These are phyloP conservation scores for Penicillium odoratum DNA, from an alignment of 495 filamentous ascomycete species.

Conservation along the genomic window DNA sequence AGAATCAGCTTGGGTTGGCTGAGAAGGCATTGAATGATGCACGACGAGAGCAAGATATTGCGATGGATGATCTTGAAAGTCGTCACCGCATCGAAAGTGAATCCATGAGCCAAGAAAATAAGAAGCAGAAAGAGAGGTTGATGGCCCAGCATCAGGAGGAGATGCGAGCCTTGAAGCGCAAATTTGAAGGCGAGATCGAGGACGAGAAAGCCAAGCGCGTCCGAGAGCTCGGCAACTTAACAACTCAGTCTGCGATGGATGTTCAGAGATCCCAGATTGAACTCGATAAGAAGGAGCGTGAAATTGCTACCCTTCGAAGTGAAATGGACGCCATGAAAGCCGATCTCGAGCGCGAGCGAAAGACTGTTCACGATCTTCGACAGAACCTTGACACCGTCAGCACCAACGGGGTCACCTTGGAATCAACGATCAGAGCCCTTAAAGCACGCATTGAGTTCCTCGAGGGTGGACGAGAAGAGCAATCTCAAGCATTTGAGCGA, in stretches of 20 bases:
- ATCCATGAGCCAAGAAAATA: conserved; percentile 36
- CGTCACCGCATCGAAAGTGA: conserved; percentile 52
- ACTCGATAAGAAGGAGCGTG: conserved; percentile 60
- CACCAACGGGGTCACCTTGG: conserved; percentile 63
- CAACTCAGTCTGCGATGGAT: conserved; percentile 59
- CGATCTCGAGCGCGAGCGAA: conserved; percentile 64
- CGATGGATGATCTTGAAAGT: conserved; percentile 56
- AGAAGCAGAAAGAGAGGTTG: conserved; percentile 41
- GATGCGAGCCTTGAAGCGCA: conserved; percentile 47
- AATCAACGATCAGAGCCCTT: conserved; percentile 71
- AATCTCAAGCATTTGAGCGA: conserved; percentile 74
- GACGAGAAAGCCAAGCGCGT: conserved; percentile 59
- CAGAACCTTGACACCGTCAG: conserved; percentile 64
- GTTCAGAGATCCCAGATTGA: conserved; percentile 63
- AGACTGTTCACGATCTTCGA: conserved; percentile 53
- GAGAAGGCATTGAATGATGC: conserved; percentile 51
- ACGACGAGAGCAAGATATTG: conserved; percentile 53
- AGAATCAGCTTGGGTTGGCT: conserved; percentile 43
- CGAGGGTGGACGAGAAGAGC: conserved; percentile 82
- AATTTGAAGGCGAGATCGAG: conserved; percentile 58
- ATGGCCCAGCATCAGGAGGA: conserved; percentile 49
- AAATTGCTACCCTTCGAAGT: conserved; percentile 53
- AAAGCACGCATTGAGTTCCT: conserved; percentile 81
- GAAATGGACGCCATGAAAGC: conserved; percentile 54
- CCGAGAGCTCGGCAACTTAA: conserved; percentile 66